These are phyloP conservation scores for Cordyceps cicadae DNA, from an alignment of 2,329 filamentous ascomycete species.

Conservation along the genomic window DNA sequence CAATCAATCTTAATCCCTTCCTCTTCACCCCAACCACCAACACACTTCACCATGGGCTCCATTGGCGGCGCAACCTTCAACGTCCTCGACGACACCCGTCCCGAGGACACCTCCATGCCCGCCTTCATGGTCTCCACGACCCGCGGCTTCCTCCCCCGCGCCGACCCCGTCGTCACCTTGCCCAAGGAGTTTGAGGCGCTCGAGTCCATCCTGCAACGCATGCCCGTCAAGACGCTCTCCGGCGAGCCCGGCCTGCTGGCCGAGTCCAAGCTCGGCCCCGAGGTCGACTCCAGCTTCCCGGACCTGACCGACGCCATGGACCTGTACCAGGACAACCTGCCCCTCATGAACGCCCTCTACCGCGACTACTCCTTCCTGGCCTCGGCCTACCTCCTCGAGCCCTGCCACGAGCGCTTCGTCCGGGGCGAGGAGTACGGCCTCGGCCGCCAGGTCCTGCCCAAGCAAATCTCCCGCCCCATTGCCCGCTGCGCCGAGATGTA, in stretches of 20 bases:
- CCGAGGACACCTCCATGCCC: constrained; percentile 54
- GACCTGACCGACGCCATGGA: constrained; percentile 69
- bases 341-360: constrained; percentile 77
- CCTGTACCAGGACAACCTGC: constrained; percentile 63
- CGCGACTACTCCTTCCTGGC: constrained; percentile 88
- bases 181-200: constrained; percentile 67
- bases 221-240: constrained; percentile 69
- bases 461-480: constrained; percentile 70
- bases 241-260: constrained; percentile 73
- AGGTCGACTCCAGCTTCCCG: constrained; percentile 65
- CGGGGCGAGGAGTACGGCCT: constrained; percentile 71
- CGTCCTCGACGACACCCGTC: constrained; percentile 55
- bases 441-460: constrained; percentile 64
- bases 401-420: constrained; percentile 69
- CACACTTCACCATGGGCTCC: constrained; percentile 32
- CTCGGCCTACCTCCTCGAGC: constrained; percentile 83
- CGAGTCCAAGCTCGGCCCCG: constrained; percentile 61
- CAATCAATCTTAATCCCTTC: not conserved
- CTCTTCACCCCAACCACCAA: not conserved
- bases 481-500: constrained; percentile 78
- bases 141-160: constrained; percentile 65
- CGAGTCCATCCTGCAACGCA: constrained; percentile 62
- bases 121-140: constrained; percentile 74
- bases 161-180: constrained; percentile 53
- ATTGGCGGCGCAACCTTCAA: constrained; percentile 38